These are phyloP conservation scores for Globisporangium echinulatum DNA, from an alignment of 352 stramenopile species.

Conservation along the genomic window DNA sequence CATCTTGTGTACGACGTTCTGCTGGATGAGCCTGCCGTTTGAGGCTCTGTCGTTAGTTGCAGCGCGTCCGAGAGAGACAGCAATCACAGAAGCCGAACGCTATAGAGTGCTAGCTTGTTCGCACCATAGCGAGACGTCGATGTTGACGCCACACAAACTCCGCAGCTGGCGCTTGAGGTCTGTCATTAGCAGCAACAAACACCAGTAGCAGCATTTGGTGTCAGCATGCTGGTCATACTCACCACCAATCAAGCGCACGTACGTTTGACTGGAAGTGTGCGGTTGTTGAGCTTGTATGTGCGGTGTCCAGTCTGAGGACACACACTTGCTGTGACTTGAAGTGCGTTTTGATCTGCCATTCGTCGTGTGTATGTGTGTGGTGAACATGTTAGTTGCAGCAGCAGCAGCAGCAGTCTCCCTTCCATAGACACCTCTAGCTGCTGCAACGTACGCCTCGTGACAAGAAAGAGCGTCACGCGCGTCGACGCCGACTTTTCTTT, in stretches of 20 bases:
- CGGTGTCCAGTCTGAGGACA: slow-evolving; percentile 22
- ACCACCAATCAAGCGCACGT: background rate
- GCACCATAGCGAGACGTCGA: slow-evolving; percentile 35
- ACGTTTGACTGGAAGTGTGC: slow-evolving; percentile 29
- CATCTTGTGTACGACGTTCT: slow-evolving; percentile 29
- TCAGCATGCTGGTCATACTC: no score
- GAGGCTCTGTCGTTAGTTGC: no score
- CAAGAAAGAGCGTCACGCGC: slow-evolving; percentile 21
- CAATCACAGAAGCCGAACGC: background rate
- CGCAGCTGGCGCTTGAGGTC: slow-evolving; percentile 36
- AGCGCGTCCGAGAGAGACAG: background rate
- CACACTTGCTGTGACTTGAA: slow-evolving; percentile 20
- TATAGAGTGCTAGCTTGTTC: no score
- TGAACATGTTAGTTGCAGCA: no score
- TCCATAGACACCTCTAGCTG: background rate
- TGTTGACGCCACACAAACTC: slow-evolving; percentile 29
- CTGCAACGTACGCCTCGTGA: slow-evolving; percentile 15
- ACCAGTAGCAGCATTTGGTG: background rate
- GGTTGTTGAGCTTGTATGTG: slow-evolving; percentile 34
- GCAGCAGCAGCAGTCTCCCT: no score
- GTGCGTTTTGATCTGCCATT: slow-evolving; percentile 18
- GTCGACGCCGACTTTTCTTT: slow-evolving; percentile 15
- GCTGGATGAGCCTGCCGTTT: slow-evolving; percentile 24
- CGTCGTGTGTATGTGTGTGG: background rate
- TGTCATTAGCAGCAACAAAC: slow-evolving; percentile 1